These are phyloP conservation scores for Beauveria pseudobassiana DNA, from an alignment of 2,329 filamentous ascomycete genomes.

Conservation along the genomic window DNA sequence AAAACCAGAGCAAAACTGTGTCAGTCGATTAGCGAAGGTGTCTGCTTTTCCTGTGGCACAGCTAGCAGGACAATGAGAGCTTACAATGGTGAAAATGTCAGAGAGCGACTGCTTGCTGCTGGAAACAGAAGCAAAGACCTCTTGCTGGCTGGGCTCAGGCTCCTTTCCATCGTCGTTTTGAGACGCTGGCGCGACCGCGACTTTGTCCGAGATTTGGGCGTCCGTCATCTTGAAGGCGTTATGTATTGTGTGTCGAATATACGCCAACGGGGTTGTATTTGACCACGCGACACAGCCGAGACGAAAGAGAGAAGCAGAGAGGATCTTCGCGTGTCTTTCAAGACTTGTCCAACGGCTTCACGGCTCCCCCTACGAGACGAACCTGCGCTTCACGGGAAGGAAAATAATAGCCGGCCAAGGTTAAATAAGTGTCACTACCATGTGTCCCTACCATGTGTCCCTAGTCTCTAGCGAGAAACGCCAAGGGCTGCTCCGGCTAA, in stretches of 20 bases:
- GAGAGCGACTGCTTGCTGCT: slow-evolving; percentile 17
- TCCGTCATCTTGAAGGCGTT: neutral
- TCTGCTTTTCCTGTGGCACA: neutral
- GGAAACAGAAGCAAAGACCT: neutral
- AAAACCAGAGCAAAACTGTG: slow-evolving; percentile 23
- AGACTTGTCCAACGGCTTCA: neutral
- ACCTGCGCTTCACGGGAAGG: neutral
- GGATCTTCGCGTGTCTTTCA: neutral
- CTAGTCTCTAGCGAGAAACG: neutral
- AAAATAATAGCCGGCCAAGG: neutral
- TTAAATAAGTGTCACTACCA: neutral
- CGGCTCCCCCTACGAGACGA: neutral
- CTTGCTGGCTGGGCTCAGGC: neutral
- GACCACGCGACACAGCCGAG: neutral
- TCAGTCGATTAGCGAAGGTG: neutral
- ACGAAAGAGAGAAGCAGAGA: neutral
- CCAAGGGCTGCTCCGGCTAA: slow-evolving; percentile 2
- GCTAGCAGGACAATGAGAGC: neutral
- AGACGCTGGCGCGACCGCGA: neutral
- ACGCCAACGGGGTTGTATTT: neutral
- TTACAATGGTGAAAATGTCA: slow-evolving; percentile 22
- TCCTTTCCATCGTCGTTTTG: neutral
- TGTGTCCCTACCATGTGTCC: slow-evolving; percentile 7
- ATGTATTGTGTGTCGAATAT: neutral
- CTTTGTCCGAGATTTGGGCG: neutral